Percentiles rank a stretch among this genome's conserved stretches.
phyloP scores from a whole-genome alignment of 73 alveolate genomes.

The Paramecium tetraurelia region DNA sequence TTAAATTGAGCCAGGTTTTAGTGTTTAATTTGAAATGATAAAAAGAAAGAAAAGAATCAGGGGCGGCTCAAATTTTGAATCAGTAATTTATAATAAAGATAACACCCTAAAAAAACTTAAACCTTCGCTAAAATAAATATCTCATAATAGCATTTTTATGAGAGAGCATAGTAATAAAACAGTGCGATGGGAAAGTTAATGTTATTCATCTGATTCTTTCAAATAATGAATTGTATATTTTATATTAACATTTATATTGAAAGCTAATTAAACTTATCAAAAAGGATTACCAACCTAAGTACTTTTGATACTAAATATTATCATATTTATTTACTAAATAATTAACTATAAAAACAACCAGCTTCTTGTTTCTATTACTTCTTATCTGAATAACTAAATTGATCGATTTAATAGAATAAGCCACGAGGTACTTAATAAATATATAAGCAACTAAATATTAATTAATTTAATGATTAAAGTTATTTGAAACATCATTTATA shows the following conservation, averaged over 20 bases:
- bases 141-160: background rate
- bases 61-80: background rate
- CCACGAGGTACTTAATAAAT: background rate
- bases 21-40: background rate
- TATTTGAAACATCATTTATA: background rate
- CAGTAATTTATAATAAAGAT: background rate
- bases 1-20: background rate
- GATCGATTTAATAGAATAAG: background rate
- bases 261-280: background rate
- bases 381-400: background rate
- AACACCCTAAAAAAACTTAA: background rate
- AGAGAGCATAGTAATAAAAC: background rate
- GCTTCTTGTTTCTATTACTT: background rate
- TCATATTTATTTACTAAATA: background rate
- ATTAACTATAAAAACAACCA: background rate
- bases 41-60: background rate
- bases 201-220: background rate
- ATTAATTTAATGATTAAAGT: background rate
- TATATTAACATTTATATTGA: background rate
- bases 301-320: background rate
- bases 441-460: too few relatives aligned
- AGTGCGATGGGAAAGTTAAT: background rate
- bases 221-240: background rate
- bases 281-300: background rate
- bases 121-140: background rate